Percentiles rank a stretch among this genome's conserved stretches.
These are phyloP conservation scores for Myxozyma lipomycoides DNA, from an alignment of 805 yeast genomes.

Conservation along the genomic window DNA sequence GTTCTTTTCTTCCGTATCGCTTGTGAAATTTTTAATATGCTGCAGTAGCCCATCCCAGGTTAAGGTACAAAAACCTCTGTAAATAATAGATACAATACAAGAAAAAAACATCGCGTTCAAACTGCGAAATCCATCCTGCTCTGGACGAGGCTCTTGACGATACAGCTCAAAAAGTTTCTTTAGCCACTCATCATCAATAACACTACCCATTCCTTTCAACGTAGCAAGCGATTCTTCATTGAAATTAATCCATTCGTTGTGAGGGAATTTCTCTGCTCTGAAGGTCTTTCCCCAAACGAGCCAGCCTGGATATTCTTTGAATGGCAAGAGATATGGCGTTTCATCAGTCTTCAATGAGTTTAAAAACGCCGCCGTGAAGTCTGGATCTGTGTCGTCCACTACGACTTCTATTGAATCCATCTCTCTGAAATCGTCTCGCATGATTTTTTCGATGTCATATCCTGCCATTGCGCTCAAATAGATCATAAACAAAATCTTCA, in stretches of 20 bases:
- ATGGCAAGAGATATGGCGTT: constrained; percentile 58
- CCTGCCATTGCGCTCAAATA: constrained; percentile 45
- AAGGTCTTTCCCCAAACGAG: constrained; percentile 65
- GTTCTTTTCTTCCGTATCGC: constrained; percentile 59
- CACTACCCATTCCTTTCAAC: constrained; percentile 44
- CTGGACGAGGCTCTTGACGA: constrained; percentile 52
- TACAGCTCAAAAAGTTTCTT: constrained; percentile 47
- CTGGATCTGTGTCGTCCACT: constrained; percentile 44
- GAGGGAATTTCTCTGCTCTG: constrained; percentile 34
- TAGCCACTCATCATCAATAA: constrained; percentile 59
- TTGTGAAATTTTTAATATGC: constrained; percentile 49
- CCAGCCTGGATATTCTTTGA: constrained; percentile 59
- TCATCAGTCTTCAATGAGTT: constrained; percentile 50
- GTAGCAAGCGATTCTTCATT: constrained; percentile 43
- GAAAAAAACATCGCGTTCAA: constrained; percentile 57
- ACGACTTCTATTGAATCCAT: constrained; percentile 39
- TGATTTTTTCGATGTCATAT: constrained; percentile 43
- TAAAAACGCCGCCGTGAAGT: constrained; percentile 44
- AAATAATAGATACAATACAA: constrained; percentile 47
- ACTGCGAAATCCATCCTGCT: constrained; percentile 63
- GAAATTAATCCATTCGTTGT: constrained; percentile 33
- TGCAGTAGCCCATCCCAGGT: constrained; percentile 51
- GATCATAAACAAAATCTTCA: constrained; percentile 49
- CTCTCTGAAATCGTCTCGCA: constrained; percentile 41
- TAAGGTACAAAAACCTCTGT: constrained; percentile 45